Base-by-base conservation (phyloP, 768 basidiomycete genomes). In the Multifurca ochricompacta region DNA sequence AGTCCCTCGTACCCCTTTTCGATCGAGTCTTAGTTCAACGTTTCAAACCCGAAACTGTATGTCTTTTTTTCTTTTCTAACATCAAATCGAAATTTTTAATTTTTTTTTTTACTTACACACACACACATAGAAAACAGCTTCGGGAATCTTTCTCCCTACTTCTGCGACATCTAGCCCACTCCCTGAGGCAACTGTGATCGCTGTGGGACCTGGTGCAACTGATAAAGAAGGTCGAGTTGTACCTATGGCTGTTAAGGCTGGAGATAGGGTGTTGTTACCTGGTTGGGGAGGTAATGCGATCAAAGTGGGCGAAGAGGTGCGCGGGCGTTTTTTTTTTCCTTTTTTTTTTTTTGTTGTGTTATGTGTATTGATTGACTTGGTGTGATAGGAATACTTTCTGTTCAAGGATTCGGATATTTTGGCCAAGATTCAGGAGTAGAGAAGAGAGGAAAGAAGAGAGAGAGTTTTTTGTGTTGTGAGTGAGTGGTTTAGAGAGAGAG, bases 11-110 rank as follows among this genome's bases (percentile, higher is more conserved):
- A 60, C 95, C 95, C 57, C 81, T 98, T 47, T 76, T 98, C 52
- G 95, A 98, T 83, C 90, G 95, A 61, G 90, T 98, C 59, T 78
- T 98, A 61, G 93, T 98, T 58, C 95, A 97, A 74, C 81, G 94
- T 53, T 95, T 95, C 83, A 98, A 97, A 77, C 77, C 91, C 30
- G 93, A 95, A 62, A 90, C 91, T 7, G 94, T 97, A 65, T 58
- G 87, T 75, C 16, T 21, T 21, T 16, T 39, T 3, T 40, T 13
- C 19, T 6, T 54, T 10, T 59, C 9, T 41, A 5, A 42, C 4
- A 14, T 21, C 7, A 6, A 36, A 44, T 1, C 6, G 11, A 32
- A 32, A 32, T 6, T 6, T 6, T 32, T 6, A 32, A 32, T 6
- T 11, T 32, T 11, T 6, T 6, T 32, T 32, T 32, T 32, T 6